Conservation (phyloP, 345 rosid genomes). For the Camelina hispida region DNA sequence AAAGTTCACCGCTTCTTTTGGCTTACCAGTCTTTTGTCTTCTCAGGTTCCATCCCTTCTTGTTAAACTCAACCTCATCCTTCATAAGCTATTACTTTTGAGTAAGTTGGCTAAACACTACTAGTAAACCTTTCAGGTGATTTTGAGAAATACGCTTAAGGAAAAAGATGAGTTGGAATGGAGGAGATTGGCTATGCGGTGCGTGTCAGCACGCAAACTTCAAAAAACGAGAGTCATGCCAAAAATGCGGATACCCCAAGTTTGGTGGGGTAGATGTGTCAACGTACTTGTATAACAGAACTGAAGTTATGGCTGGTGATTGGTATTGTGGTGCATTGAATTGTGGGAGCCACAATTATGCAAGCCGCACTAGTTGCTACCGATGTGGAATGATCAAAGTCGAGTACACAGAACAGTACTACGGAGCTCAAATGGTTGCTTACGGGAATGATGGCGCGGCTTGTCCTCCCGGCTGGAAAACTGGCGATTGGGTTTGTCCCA, state of each 20-base stretch:
- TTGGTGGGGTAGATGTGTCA: slow-evolving; percentile 75
- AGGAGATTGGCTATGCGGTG: slow-evolving; percentile 89
- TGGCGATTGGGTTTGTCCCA: slow-evolving; percentile 94
- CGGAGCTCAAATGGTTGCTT: slow-evolving; percentile 41
- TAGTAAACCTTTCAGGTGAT: slow-evolving; percentile 29
- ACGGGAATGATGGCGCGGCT: slow-evolving; percentile 50
- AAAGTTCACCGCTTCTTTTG: slow-evolving; percentile 36
- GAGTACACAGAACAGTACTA: slow-evolving; percentile 47
- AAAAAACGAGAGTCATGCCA: slow-evolving; percentile 78
- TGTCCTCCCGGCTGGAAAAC: slow-evolving; percentile 86
- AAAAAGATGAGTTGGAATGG: slow-evolving; percentile 74
- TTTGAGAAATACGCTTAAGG: not conserved
- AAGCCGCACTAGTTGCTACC: slow-evolving; percentile 73
- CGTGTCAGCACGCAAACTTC: slow-evolving; percentile 79
- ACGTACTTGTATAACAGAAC: slow-evolving; percentile 57
- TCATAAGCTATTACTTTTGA: slow-evolving; percentile 10
- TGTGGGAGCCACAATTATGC: slow-evolving; percentile 97
- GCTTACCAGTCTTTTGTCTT: slow-evolving; percentile 26
- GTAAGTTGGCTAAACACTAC: slow-evolving; percentile 13
- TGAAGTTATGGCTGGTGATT: slow-evolving; percentile 84
- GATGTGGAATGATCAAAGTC: slow-evolving; percentile 65
- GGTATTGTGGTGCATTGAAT: slow-evolving; percentile 84
- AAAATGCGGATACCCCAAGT: slow-evolving; percentile 73
- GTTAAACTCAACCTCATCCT: not conserved
- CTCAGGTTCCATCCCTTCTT: slow-evolving; percentile 34